Conservation (phyloP, 1,284 basidiomycete species). For the Cerrena zonata region DNA sequence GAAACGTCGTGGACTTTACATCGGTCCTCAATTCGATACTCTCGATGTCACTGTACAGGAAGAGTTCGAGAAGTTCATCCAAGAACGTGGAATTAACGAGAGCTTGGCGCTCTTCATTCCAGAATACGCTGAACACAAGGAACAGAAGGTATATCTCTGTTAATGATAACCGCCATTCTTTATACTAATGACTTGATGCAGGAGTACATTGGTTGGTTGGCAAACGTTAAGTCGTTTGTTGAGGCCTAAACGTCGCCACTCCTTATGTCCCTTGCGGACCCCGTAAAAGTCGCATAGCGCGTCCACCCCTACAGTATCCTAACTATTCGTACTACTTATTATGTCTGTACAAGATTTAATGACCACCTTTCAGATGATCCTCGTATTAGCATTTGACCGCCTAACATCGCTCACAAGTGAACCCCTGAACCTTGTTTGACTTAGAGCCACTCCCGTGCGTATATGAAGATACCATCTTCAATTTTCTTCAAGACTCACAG, state of each 20-base stretch:
- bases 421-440: no score
- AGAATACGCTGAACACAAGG: constrained; percentile 82
- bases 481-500: no score
- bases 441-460: no score
- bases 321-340: no score
- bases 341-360: no score
- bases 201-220: constrained; percentile 91
- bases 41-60: constrained; percentile 84
- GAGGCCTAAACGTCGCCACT: constrained; percentile 48
- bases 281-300: neutral
- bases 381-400: no score
- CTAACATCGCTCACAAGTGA: no score
- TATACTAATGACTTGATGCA: constrained; percentile 23
- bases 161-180: neutral
- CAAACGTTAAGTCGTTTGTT: constrained; percentile 79
- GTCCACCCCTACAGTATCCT: no score
- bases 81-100: constrained; percentile 85
- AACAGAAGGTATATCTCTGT: constrained; percentile 65
- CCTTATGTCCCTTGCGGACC: no score
- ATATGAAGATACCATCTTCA: no score
- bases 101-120: constrained; percentile 76
- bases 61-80: constrained; percentile 77
- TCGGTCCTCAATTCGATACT: constrained; percentile 91
- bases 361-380: no score
- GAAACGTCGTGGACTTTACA: constrained; percentile 85